phyloP scores from a whole-genome alignment of 768 basidiomycete species.

The Cubamyces sp. region DNA sequence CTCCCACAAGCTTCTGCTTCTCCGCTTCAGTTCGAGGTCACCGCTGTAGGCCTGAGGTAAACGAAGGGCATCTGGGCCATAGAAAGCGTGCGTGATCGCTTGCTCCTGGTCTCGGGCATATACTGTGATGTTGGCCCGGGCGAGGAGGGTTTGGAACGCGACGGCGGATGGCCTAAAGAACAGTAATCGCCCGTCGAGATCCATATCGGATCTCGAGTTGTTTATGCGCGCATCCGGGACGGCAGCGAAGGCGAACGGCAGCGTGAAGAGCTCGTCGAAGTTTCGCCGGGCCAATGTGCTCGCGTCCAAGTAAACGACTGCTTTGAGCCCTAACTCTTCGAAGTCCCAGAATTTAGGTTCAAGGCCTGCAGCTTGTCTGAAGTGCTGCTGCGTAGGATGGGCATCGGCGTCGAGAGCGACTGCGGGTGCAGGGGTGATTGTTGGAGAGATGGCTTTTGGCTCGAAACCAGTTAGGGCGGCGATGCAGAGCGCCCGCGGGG shows the following conservation, averaged over 20 bases:
- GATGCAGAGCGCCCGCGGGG: conserved; percentile 41
- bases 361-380: conserved; percentile 44
- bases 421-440: conserved; percentile 1
- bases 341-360: conserved; percentile 45
- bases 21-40: conserved; percentile 41
- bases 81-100: conserved; percentile 44
- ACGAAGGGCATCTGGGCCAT: conserved; percentile 36
- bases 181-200: conserved; percentile 45
- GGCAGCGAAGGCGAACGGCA: conserved; percentile 45
- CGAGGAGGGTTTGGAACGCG: conserved; percentile 34
- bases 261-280: conserved; percentile 45
- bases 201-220: conserved; percentile 38
- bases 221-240: conserved; percentile 41
- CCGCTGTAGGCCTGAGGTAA: conserved; percentile 45
- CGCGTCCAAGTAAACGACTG: conserved; percentile 43
- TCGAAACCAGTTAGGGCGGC: conserved; percentile 42
- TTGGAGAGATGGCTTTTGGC: conserved; percentile 12
- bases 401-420: conserved; percentile 41
- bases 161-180: conserved; percentile 34
- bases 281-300: conserved; percentile 45
- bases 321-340: conserved; percentile 35
- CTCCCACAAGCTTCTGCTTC: conserved; percentile 38
- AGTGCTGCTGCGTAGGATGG: conserved; percentile 30
- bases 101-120: conserved; percentile 41
- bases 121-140: conserved; percentile 39